These are phyloP conservation scores for Boletellus emodensis DNA, from an alignment of 768 basidiomycete genomes.

Conservation along the genomic window DNA sequence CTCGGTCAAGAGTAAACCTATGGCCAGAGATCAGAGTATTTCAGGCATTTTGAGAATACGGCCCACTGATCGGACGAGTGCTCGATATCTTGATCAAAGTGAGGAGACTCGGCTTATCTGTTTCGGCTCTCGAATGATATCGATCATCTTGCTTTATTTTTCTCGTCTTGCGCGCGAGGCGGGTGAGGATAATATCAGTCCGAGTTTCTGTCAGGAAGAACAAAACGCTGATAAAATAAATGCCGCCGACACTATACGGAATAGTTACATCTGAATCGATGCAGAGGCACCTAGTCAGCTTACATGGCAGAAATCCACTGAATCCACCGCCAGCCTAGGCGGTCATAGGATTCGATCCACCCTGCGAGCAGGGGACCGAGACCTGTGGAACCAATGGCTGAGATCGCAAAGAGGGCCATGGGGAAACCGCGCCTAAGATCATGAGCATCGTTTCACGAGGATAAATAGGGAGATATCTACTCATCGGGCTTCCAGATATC, in stretches of 20 bases:
- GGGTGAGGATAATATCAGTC: conserved; percentile 61
- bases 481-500: conserved; percentile 65
- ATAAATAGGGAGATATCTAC: conserved; percentile 33
- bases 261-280: not conserved
- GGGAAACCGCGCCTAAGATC: conserved; percentile 65
- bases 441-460: conserved; percentile 7
- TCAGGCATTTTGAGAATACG: not conserved
- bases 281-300: conserved; percentile 3
- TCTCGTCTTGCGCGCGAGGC: conserved; percentile 58
- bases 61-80: conserved; percentile 67
- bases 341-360: conserved; percentile 59
- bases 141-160: conserved; percentile 60
- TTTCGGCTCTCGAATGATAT: conserved; percentile 62
- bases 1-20: conserved; percentile 40
- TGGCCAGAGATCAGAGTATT: not conserved
- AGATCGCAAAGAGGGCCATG: conserved; percentile 68
- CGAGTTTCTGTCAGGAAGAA: conserved; percentile 72
- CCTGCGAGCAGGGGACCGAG: conserved; percentile 62
- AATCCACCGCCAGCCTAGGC: conserved; percentile 76
- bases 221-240: conserved; percentile 47
- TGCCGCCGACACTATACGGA: conserved; percentile 44
- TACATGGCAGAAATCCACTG: conserved; percentile 76
- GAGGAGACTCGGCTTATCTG: conserved; percentile 52
- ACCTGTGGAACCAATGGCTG: conserved; percentile 58
- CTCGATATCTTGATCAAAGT: conserved; percentile 66